phyloP scores from a whole-genome alignment of 75 land plant species.

The Cryptomeria japonica region DNA sequence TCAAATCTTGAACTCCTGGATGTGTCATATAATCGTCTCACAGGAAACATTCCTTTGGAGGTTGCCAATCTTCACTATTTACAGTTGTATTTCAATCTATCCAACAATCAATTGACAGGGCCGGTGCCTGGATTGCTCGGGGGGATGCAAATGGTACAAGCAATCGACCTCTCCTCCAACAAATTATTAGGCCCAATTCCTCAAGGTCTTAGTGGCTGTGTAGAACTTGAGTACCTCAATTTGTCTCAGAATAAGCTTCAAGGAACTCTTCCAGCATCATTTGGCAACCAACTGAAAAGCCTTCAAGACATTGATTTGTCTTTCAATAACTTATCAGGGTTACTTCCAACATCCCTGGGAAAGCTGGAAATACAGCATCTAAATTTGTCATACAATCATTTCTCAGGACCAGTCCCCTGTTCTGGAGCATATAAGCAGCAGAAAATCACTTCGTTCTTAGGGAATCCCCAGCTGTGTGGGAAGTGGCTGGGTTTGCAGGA shows the following conservation, averaged over 20 bases:
- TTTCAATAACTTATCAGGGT: neutral
- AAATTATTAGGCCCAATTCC: constrained; percentile 71
- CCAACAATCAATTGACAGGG: constrained; percentile 29
- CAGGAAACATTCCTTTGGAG: constrained; percentile 55
- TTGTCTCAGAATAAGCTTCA: constrained; percentile 61
- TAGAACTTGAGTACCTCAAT: constrained; percentile 45
- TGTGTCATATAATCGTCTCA: constrained; percentile 61
- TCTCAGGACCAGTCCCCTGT: neutral
- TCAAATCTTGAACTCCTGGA: constrained; percentile 48
- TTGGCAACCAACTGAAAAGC: constrained; percentile 18
- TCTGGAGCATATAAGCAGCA: neutral
- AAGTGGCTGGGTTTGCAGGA: neutral
- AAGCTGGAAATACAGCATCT: neutral
- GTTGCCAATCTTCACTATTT: constrained; percentile 6
- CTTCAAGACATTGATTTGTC: neutral
- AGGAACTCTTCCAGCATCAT: constrained; percentile 60
- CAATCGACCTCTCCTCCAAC: constrained; percentile 65
- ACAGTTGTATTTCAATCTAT: neutral
- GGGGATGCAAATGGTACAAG: constrained; percentile 35
- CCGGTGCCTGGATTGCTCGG: constrained; percentile 44
- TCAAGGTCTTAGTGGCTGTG: constrained; percentile 20
- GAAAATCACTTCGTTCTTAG: neutral
- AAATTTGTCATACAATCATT: neutral
- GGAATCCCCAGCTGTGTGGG: neutral
- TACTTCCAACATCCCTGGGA: neutral